A percentile compares a stretch with the other conserved stretches of the same genome.
These are phyloP conservation scores for Termitomyces sp. DNA, from an alignment of 768 basidiomycete species.

Conservation along the genomic window DNA sequence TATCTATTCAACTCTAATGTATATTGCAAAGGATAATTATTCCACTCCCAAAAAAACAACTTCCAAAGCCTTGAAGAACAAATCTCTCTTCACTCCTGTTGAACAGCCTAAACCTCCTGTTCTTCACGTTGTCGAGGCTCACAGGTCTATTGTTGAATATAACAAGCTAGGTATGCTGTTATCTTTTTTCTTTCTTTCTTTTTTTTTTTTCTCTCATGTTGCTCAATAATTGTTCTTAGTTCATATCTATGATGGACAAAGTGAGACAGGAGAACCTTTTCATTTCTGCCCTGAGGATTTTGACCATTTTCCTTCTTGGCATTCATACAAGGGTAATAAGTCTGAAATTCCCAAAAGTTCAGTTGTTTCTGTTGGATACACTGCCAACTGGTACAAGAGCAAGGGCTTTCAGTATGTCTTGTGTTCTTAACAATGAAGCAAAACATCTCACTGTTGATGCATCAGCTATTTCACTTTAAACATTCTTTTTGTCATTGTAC, in stretches of 20 bases:
- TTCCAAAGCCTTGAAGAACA: no score
- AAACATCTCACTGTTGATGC: background rate
- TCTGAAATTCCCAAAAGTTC: background rate
- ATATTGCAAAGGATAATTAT: no score
- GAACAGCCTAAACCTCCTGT: no score
- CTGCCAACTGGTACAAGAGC: background rate
- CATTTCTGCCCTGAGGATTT: background rate
- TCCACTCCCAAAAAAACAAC: no score
- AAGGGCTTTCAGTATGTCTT: background rate
- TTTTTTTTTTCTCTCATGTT: no score
- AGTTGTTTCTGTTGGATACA: background rate
- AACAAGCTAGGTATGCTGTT: no score
- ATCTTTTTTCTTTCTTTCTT: no score
- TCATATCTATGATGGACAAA: background rate
- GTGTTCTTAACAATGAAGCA: background rate
- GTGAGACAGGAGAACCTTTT: background rate
- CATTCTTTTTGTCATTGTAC: background rate
- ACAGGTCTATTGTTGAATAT: no score
- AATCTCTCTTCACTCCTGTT: no score
- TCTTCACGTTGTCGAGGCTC: no score
- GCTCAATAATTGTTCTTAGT: background rate
- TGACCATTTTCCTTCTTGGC: background rate
- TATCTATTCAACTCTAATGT: no score
- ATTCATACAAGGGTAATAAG: background rate
- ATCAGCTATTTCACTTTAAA: background rate